phyloP scores from a whole-genome alignment of 352 stramenopile species.

The Phytopythium boreale region DNA sequence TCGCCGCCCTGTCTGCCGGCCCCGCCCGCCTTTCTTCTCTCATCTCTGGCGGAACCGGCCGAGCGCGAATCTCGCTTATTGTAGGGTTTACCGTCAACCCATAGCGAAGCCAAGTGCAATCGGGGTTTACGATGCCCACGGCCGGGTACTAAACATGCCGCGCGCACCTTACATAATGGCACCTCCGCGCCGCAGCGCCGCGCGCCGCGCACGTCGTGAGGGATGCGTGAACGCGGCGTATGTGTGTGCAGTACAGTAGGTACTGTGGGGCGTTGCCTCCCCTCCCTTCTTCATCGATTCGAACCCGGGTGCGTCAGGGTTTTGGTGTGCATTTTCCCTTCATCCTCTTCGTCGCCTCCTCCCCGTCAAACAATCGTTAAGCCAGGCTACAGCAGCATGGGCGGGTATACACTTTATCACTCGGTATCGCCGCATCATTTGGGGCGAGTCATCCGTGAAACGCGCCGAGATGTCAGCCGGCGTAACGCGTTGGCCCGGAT shows the following conservation, averaged over 20 bases:
- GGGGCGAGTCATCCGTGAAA: neutral
- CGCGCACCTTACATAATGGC: too few species aligned
- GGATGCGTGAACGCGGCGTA: too few species aligned
- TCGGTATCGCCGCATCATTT: neutral
- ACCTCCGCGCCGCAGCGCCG: too few species aligned
- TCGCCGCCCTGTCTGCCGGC: neutral
- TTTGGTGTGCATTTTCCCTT: too few species aligned
- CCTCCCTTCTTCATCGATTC: slow-evolving; percentile 3
- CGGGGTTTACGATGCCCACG: neutral
- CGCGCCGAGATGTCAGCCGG: neutral
- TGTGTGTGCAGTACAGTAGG: neutral
- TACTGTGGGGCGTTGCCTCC: too few species aligned
- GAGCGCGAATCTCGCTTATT: neutral
- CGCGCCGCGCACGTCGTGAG: too few species aligned
- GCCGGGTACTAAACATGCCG: neutral
- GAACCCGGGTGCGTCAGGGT: slow-evolving; percentile 1
- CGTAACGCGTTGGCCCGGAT: neutral
- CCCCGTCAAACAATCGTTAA: too few species aligned
- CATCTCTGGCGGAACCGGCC: neutral
- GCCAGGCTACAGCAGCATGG: too few species aligned
- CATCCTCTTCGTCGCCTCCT: too few species aligned
- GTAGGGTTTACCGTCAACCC: neutral
- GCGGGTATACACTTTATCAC: too few species aligned
- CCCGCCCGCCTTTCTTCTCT: neutral
- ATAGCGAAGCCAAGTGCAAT: neutral